Conservation (phyloP, 2,329 filamentous ascomycete species). For the Clonostachys rosea region DNA sequence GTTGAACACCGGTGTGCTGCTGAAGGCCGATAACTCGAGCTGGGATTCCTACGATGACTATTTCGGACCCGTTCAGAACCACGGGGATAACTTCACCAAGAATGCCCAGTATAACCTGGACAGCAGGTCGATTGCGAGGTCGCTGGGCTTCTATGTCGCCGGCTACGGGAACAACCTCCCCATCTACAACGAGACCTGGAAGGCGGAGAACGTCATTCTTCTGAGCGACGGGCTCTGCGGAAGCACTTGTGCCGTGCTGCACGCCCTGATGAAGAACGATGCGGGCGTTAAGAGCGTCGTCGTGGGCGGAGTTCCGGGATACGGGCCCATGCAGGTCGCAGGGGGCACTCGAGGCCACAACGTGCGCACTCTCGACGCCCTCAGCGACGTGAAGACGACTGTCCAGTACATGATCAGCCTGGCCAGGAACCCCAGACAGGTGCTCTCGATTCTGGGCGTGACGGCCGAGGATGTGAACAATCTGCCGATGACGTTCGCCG, state of each 20-base stretch:
- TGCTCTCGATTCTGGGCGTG: no score
- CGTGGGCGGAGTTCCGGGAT: slow-evolving; percentile 49
- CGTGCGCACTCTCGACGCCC: no score
- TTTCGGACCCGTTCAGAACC: neutral
- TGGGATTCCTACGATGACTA: neutral
- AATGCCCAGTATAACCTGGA: slow-evolving; percentile 1
- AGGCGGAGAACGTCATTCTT: slow-evolving; percentile 30
- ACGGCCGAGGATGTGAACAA: no score
- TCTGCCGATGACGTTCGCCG: no score
- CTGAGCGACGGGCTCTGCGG: slow-evolving; percentile 53
- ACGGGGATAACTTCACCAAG: neutral
- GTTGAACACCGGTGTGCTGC: no score
- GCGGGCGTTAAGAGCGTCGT: slow-evolving; percentile 50
- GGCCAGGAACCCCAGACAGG: no score
- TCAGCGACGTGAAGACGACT: no score
- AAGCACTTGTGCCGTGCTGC: slow-evolving; percentile 56
- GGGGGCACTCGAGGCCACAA: slow-evolving; percentile 53
- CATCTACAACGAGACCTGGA: slow-evolving; percentile 16
- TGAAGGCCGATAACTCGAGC: no score
- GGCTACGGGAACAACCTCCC: slow-evolving; percentile 26
- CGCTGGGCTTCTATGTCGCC: slow-evolving; percentile 30
- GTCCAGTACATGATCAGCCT: no score
- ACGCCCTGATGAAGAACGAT: slow-evolving; percentile 45
- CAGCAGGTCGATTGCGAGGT: slow-evolving; percentile 22
- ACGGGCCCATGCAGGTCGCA: slow-evolving; percentile 47